A percentile compares a stretch with the other conserved stretches of the same genome.
These are phyloP conservation scores for Aspergillus nanangensis DNA, from an alignment of 495 filamentous ascomycete genomes.

Conservation along the genomic window DNA sequence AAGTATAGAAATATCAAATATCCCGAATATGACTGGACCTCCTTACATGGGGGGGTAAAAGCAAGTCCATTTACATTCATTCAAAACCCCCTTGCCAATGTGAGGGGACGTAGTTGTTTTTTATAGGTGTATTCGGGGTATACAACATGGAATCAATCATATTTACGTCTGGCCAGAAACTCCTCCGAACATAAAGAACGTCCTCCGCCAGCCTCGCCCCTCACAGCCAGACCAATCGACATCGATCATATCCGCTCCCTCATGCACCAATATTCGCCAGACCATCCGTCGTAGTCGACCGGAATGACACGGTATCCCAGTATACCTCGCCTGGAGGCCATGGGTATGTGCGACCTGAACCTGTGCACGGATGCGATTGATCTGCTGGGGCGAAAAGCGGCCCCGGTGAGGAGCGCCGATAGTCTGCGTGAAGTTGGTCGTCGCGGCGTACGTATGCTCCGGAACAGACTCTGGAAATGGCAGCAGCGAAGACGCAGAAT, in stretches of 20 bases:
- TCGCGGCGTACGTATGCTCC: conserved; percentile 27
- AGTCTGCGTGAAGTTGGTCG: conserved; percentile 34
- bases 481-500: too few species aligned
- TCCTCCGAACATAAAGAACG: conserved; percentile 1
- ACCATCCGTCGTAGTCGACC: conserved; percentile 55
- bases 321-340: conserved; percentile 62
- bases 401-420: conserved; percentile 32
- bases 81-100: too few species aligned
- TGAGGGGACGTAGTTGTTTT: too few species aligned
- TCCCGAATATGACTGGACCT: too few species aligned
- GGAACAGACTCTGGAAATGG: too few species aligned
- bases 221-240: conserved; percentile 14
- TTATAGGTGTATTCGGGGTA: too few species aligned
- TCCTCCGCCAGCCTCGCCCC: conserved; percentile 4
- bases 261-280: conserved; percentile 57
- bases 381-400: conserved; percentile 39
- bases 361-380: conserved; percentile 50
- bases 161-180: too few species aligned
- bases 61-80: too few species aligned
- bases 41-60: too few species aligned
- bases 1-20: too few species aligned
- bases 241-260: conserved; percentile 50
- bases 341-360: conserved; percentile 53
- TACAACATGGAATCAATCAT: too few species aligned
- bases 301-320: conserved; percentile 61